phyloP scores from a whole-genome alignment of 768 basidiomycete genomes.

The Hygrocybe coccinea region DNA sequence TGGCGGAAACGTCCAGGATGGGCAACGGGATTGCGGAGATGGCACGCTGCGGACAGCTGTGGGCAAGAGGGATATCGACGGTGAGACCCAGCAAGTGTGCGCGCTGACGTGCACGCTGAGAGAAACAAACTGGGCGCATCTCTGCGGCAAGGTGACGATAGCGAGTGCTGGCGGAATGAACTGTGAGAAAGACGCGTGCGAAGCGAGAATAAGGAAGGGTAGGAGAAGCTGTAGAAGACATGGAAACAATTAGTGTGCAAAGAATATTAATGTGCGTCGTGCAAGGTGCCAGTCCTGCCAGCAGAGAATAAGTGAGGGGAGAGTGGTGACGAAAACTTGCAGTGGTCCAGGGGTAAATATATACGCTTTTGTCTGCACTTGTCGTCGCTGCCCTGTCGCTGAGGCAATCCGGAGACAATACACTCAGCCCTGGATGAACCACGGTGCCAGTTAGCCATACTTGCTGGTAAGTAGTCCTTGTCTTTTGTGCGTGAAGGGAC shows the following conservation, averaged over 20 bases:
- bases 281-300: background rate
- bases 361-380: too few species aligned
- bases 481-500: too few species aligned
- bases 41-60: slow-evolving; percentile 32
- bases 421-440: too few species aligned
- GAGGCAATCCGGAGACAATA: too few species aligned
- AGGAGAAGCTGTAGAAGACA: slow-evolving; percentile 20
- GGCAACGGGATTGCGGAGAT: slow-evolving; percentile 41
- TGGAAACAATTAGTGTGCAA: slow-evolving; percentile 6
- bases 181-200: slow-evolving; percentile 35
- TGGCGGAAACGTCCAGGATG: slow-evolving; percentile 28
- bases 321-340: background rate
- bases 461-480: too few species aligned
- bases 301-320: background rate
- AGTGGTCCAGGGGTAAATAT: too few species aligned
- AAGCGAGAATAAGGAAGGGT: slow-evolving; percentile 26
- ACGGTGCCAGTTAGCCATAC: too few species aligned
- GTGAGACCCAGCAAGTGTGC: slow-evolving; percentile 42
- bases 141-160: slow-evolving; percentile 36
- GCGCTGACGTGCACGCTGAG: slow-evolving; percentile 45
- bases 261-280: background rate
- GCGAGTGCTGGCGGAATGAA: slow-evolving; percentile 41
- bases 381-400: too few species aligned
- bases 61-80: slow-evolving; percentile 41
- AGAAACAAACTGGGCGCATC: slow-evolving; percentile 32